A percentile compares a stretch with the other conserved stretches of the same genome.
Evolutionary conservation across 495 filamentous ascomycete genomes (phyloP).

Genomic region (Endocarpon pusillum): DNA sequence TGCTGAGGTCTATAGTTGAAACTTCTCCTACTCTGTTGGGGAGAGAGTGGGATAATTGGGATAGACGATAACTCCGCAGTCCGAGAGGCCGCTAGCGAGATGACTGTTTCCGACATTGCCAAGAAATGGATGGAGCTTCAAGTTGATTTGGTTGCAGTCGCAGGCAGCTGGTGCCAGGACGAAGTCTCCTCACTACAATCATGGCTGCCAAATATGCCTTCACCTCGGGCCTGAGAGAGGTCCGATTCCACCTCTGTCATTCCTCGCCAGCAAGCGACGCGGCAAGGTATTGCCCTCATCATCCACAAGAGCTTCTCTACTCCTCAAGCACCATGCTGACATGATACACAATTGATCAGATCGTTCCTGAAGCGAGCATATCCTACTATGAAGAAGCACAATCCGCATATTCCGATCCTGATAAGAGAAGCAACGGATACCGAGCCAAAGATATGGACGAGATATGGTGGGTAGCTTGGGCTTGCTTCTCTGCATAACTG

Average conservation of each 20-base stretch:
- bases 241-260: slow-evolving; percentile 95
- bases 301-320: not conserved
- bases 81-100: not conserved
- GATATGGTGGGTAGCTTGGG: slow-evolving; percentile 54
- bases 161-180: too few relatives aligned
- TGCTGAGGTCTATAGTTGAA: too few relatives aligned
- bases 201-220: slow-evolving; percentile 95
- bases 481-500: slow-evolving; percentile 2
- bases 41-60: too few relatives aligned
- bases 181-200: too few relatives aligned
- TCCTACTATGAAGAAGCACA: slow-evolving; percentile 98
- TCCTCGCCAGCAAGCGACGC: slow-evolving; percentile 73
- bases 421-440: slow-evolving; percentile 76
- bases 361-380: slow-evolving; percentile 83
- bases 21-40: too few relatives aligned
- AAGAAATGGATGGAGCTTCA: too few relatives aligned
- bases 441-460: slow-evolving; percentile 70
- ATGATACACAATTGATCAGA: slow-evolving; percentile 26
- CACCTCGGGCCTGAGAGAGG: slow-evolving; percentile 72
- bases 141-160: too few relatives aligned
- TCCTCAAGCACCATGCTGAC: not conserved
- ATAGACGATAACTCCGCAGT: not conserved
- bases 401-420: slow-evolving; percentile 86
- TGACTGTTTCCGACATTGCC: not conserved
- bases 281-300: slow-evolving; percentile 41